Conservation (phyloP, 257 asterid genomes). For the Nicotiana tomentosiformis region DNA sequence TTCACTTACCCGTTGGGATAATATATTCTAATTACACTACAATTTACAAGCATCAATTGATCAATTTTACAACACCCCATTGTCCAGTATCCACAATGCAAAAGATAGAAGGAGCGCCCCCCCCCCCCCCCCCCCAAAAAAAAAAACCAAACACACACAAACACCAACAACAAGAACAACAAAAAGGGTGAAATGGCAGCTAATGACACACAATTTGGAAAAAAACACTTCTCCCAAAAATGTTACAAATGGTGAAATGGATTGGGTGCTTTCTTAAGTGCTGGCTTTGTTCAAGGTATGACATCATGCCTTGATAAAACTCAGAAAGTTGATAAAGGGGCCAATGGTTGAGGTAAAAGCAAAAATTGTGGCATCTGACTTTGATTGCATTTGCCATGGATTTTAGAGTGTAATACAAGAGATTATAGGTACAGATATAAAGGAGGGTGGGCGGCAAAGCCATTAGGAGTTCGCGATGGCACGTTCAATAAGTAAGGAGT, state of each 20-base stretch:
- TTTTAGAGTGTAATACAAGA: constrained; percentile 3
- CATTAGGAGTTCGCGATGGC: constrained; percentile 32
- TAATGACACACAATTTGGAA: not conserved
- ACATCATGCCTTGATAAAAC: not conserved
- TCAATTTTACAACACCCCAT: not conserved
- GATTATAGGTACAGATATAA: constrained; percentile 8
- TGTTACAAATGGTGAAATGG: constrained; percentile 5
- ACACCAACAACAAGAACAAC: not conserved
- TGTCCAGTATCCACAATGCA: too few species aligned
- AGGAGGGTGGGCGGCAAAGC: constrained; percentile 13
- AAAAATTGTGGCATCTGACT: constrained; percentile 29
- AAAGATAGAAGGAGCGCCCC: too few species aligned
- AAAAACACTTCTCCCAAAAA: not conserved
- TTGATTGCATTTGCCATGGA: constrained; percentile 25
- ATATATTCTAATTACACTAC: not conserved
- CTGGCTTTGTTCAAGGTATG: constrained; percentile 12
- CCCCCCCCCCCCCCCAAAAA: too few species aligned
- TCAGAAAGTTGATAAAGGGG: constrained; percentile 9
- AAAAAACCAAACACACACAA: too few species aligned
- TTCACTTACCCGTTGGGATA: not conserved
- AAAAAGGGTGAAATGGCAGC: not conserved
- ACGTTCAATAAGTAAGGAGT: constrained; percentile 19
- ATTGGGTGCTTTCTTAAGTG: constrained; percentile 14
- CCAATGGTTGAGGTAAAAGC: constrained; percentile 17
- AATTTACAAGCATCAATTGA: not conserved